A percentile compares a stretch with the other conserved stretches of the same genome.
phyloP scores from a whole-genome alignment of 2,329 filamentous ascomycete genomes.

The Botryotinia globosa region DNA sequence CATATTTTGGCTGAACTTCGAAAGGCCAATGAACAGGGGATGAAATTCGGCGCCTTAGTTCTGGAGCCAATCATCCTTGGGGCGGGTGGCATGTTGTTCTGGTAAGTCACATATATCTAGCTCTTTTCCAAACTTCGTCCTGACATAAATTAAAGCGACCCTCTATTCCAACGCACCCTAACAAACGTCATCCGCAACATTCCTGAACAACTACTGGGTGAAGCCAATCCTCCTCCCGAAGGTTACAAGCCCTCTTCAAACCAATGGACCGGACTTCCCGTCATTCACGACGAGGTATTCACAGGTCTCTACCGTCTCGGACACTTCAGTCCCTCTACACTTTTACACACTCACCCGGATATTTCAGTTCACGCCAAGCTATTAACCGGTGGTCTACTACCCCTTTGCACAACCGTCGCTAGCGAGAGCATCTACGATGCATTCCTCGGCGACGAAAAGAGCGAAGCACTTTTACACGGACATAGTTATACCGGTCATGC shows the following conservation, averaged over 20 bases:
- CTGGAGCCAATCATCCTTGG: slow-evolving; percentile 79
- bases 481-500: slow-evolving; percentile 87
- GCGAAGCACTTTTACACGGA: slow-evolving; percentile 75
- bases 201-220: slow-evolving; percentile 35
- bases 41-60: slow-evolving; percentile 72
- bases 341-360: slow-evolving; percentile 67
- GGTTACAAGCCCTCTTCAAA: slow-evolving; percentile 25
- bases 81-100: slow-evolving; percentile 80
- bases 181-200: slow-evolving; percentile 63
- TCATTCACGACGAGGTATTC: slow-evolving; percentile 86
- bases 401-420: slow-evolving; percentile 72
- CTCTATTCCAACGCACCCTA: slow-evolving; percentile 73
- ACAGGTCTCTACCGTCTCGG: slow-evolving; percentile 82
- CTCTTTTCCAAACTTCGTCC: not conserved
- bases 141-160: slow-evolving; percentile 54
- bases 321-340: slow-evolving; percentile 65
- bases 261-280: slow-evolving; percentile 69
- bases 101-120: slow-evolving; percentile 48
- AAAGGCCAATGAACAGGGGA: slow-evolving; percentile 52
- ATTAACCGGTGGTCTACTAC: slow-evolving; percentile 75
- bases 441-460: slow-evolving; percentile 71
- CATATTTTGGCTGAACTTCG: slow-evolving; percentile 58
- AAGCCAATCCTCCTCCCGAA: not conserved
- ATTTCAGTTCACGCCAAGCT: slow-evolving; percentile 81
- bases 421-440: slow-evolving; percentile 70